A percentile compares a stretch with the other conserved stretches of the same genome.
phyloP scores from a whole-genome alignment of 2,329 filamentous ascomycete species.

The Chrysosporium queenslandicum region DNA sequence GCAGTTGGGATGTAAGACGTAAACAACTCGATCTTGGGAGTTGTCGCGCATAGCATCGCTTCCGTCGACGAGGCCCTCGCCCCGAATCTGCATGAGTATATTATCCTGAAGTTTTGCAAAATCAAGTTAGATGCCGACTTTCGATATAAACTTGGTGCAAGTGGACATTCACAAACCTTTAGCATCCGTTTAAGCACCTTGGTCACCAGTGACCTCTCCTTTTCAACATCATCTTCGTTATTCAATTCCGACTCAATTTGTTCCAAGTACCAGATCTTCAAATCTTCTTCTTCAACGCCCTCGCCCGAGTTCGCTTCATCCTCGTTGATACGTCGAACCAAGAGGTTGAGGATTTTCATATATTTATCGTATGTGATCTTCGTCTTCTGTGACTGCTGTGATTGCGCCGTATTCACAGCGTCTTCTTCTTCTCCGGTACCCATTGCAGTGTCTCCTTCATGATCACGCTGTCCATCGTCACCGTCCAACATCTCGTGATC shows the following conservation, averaged over 20 bases:
- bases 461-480: slow-evolving; percentile 34
- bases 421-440: slow-evolving; percentile 35
- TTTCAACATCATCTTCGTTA: slow-evolving; percentile 68
- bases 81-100: slow-evolving; percentile 54
- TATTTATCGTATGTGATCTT: slow-evolving; percentile 96
- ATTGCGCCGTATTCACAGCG: slow-evolving; percentile 10
- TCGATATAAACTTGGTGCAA: not conserved
- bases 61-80: slow-evolving; percentile 79
- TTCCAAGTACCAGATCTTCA: slow-evolving; percentile 86
- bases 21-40: slow-evolving; percentile 51
- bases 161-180: slow-evolving; percentile 55
- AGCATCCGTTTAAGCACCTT: slow-evolving; percentile 95
- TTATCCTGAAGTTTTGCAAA: slow-evolving; percentile 42
- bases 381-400: slow-evolving; percentile 51
- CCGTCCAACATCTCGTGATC: slow-evolving; percentile 44
- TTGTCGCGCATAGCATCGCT: slow-evolving; percentile 47
- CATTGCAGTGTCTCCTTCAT: slow-evolving; percentile 45
- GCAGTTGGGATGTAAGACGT: slow-evolving; percentile 90
- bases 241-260: slow-evolving; percentile 75
- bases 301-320: slow-evolving; percentile 68
- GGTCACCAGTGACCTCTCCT: slow-evolving; percentile 59
- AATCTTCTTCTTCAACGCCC: slow-evolving; percentile 71
- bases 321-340: slow-evolving; percentile 73
- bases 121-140: not conserved
- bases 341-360: slow-evolving; percentile 74